These are phyloP conservation scores for Misopates orontium DNA, from an alignment of 257 asterid genomes.

Conservation along the genomic window DNA sequence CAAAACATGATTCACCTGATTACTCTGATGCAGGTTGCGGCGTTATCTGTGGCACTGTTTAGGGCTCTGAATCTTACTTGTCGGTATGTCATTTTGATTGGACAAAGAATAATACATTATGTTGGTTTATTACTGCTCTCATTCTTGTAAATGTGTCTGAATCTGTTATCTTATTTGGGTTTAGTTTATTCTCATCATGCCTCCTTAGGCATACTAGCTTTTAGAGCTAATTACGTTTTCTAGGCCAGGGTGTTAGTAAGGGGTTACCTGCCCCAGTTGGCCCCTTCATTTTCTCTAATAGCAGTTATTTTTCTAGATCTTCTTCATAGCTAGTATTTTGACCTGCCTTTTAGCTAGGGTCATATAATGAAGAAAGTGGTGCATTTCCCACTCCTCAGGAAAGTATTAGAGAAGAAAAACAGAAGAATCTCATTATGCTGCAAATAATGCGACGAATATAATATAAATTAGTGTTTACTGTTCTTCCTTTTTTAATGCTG, in stretches of 20 bases:
- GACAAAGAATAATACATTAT: conserved; percentile 16
- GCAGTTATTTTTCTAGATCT: neutral
- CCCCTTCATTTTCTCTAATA: neutral
- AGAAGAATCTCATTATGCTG: neutral
- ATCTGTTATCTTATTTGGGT: neutral
- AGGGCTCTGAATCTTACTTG: conserved; percentile 87
- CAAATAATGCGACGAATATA: too few species aligned
- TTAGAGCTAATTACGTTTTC: neutral
- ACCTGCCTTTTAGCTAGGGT: neutral
- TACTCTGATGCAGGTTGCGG: conserved; percentile 70
- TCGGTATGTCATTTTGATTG: conserved; percentile 47
- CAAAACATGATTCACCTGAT: conserved; percentile 19
- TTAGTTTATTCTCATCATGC: conserved; percentile 18
- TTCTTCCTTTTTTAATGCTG: neutral
- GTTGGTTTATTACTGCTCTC: conserved; percentile 14
- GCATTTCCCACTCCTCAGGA: neutral
- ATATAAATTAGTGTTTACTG: neutral
- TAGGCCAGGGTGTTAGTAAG: neutral
- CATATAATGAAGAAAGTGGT: neutral
- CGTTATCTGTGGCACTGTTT: conserved; percentile 78
- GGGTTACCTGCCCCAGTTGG: neutral
- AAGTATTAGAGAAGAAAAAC: neutral
- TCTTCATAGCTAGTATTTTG: neutral
- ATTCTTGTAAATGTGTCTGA: conserved; percentile 1
- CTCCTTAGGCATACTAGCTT: conserved; percentile 14